Base-by-base conservation (phyloP, 331 rosid genomes). In the Arachis monticola region DNA sequence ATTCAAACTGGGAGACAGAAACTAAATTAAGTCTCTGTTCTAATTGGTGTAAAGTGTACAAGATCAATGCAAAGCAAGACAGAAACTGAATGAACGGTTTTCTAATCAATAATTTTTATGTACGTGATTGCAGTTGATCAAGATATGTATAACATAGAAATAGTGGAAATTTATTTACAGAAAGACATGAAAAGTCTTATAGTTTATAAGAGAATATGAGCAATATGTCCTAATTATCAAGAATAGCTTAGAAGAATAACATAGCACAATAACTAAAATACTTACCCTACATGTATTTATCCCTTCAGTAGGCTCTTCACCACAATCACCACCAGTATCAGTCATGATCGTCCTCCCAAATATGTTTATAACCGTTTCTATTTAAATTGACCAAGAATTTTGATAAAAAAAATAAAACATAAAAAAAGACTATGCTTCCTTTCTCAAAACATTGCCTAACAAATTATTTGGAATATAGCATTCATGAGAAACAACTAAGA, bases 341-440 rank as follows among this genome's bases (percentile, higher is more conserved):
- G 64, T 70, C 74, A 70, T 17, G 8, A 41, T 10, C 52, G 55
- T 32, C 38, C 74, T 35, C 14, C 63, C 41, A 55, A 8, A 72
- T 11, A 58, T 45, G 60, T 72, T 58, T 27, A 30, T 44, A 51
- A 72, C 30, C 3, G 60, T 72, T 27, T 59, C 76, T 72, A 30
- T 72, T 66, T 58, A 27, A 42, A 59, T 58, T 11, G n/a, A 71
- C 42, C 30, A 60, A 60, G 64, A 9, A 10, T 1, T 31, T 31
- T 31, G 9, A 7, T 7, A 8, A 45, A 42, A 42, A 5, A 53
- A 45, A 45, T 2, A 38, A 30, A 38, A 38, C 5, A 27, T 27
- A 31, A 59, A 72, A 30, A n/a, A 13, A 35, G 40, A 60, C 31
- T 45, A 31, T 7, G 14, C 59, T 72, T 30, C 45, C 59, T 72